A percentile compares a stretch with the other conserved stretches of the same genome.
phyloP scores from a whole-genome alignment of 208 protist genomes.

The Blastocrithidia nonstop region DNA sequence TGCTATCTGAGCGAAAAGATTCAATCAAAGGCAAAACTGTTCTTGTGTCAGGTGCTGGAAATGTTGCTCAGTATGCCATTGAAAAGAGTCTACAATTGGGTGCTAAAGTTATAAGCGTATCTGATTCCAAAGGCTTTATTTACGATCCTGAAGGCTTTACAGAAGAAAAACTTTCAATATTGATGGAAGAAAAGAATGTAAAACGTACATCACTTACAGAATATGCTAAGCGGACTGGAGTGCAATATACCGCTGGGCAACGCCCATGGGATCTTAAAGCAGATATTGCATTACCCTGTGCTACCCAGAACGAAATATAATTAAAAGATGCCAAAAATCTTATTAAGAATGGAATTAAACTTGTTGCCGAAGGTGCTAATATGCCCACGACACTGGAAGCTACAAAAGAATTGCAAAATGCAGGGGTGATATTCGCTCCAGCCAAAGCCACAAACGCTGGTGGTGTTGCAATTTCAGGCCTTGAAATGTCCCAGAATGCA shows the following conservation, averaged over 20 bases:
- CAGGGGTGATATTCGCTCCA: conserved; percentile 68
- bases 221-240: conserved; percentile 36
- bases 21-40: conserved; percentile 54
- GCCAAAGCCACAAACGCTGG: conserved; percentile 90
- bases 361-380: conserved; percentile 87
- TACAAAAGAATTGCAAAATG: conserved; percentile 36
- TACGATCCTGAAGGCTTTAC: conserved; percentile 75
- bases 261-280: conserved; percentile 57
- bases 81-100: conserved; percentile 74
- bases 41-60: conserved; percentile 82
- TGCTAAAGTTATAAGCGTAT: conserved; percentile 71
- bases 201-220: conserved; percentile 36
- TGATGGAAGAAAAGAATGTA: conserved; percentile 67
- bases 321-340: conserved; percentile 49
- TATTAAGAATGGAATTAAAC: conserved; percentile 50
- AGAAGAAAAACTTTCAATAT: conserved; percentile 29
- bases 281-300: conserved; percentile 75
- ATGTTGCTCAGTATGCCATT: conserved; percentile 82
- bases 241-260: conserved; percentile 43
- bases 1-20: conserved; percentile 41
- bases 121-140: conserved; percentile 69
- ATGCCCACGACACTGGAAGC: conserved; percentile 84
- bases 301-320: conserved; percentile 92
- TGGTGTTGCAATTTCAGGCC: conserved; percentile 84
- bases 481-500: conserved; percentile 93